phyloP scores from a whole-genome alignment of 1,284 basidiomycete species.

The Mycosarcoma mackinlayi region DNA sequence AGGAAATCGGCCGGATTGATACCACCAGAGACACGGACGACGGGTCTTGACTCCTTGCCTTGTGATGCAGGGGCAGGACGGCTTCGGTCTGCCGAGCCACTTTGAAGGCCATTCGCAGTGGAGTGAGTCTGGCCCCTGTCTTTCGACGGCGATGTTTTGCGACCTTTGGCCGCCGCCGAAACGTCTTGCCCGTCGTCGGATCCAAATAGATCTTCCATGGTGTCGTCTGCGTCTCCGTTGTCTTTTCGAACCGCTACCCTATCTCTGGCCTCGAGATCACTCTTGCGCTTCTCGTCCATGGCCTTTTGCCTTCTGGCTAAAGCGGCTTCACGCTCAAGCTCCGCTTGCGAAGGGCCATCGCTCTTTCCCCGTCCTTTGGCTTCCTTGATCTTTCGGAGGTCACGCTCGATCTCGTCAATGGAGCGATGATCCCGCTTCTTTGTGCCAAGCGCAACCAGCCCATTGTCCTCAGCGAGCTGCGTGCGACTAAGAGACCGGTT shows the following conservation, averaged over 20 bases:
- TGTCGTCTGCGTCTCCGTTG: conserved; percentile 7
- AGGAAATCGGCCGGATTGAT: conserved; percentile 54
- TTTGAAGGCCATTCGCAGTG: background rate
- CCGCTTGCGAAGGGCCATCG: conserved; percentile 19
- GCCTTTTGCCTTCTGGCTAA: conserved; percentile 43
- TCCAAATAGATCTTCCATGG: conserved; percentile 41
- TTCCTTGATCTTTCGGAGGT: conserved; percentile 42
- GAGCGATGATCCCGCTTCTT: conserved; percentile 49
- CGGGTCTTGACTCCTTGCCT: conserved; percentile 12
- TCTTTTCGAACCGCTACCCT: conserved; percentile 17
- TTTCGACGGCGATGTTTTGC: conserved; percentile 6
- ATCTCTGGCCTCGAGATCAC: conserved; percentile 29
- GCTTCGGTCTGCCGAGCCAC: background rate
- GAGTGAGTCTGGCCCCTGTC: background rate
- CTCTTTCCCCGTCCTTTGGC: conserved; percentile 15
- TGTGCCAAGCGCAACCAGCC: conserved; percentile 44
- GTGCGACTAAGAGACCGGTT: conserved; percentile 12
- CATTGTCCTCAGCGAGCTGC: conserved; percentile 20
- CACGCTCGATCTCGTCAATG: conserved; percentile 58
- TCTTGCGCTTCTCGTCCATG: conserved; percentile 45
- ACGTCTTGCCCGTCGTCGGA: conserved; percentile 19
- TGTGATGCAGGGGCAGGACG: conserved; percentile 10
- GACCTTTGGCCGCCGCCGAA: background rate
- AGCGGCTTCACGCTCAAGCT: conserved; percentile 41
- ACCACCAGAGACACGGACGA: conserved; percentile 25